Evolutionary conservation across 176 grass and related monocot species (phyloP), one percentile per base, ranked within the genome.

Genomic region (Zizania latifolia): DNA sequence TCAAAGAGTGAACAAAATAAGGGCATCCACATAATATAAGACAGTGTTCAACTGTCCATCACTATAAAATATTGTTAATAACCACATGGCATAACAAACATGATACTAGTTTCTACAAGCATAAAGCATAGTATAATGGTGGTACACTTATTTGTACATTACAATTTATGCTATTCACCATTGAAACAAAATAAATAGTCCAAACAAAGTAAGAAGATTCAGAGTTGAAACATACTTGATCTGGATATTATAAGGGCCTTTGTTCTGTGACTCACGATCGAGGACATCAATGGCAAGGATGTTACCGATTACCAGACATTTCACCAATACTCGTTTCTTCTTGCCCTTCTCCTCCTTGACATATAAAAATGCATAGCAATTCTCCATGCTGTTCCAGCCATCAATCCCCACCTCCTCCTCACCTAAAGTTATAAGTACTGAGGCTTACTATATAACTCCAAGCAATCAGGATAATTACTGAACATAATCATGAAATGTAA

Each of bases 381-480:
- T 84, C 10, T 92, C 89, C 79, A 90, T 74, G 53, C 39, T 71
- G 41, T 92, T 90, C 95, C 95, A 99, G 29, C 95, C 90, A 77
- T 97, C 90, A 5, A 83, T 81, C 6, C 68, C 89, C 32, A 99
- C 87, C 33, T 94, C 95, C 33, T 99, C 89, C 0, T 85, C 75
- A 3, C 48, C 89, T 90, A 69, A 57, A 83, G 70, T 48, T 15
- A 51, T 19, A 58, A n/a, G n/a, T n/a, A n/a, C n/a, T n/a, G n/a
- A 34, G 28, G 40, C 34, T 64, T 37, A 31, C 17, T 62, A 6
- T 26, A 16, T 38, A 53, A 56, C 55, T 7, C 55, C 11, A 81
- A 75, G 34, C 38, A 64, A 46, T 21, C 3, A 6, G 37, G 2
- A 10, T 10, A 46, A 43, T 68, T 56, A 15, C 0, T 15, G 45